Evolutionary conservation across 331 rosid genomes (phyloP).

Genomic region (Malus hybrid): DNA sequence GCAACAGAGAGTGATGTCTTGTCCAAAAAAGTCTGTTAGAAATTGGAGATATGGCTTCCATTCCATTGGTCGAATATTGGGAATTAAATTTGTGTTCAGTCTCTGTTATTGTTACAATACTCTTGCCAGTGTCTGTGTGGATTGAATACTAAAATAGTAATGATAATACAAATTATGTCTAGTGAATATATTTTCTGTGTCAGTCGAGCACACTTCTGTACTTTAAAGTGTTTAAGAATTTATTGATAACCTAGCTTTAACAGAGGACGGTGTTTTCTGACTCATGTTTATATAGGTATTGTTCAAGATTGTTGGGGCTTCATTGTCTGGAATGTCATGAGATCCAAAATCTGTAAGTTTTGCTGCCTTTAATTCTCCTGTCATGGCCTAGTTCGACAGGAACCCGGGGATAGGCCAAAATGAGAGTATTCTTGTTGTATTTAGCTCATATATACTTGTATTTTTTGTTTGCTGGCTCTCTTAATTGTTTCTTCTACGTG

Average conservation of each 20-base stretch:
- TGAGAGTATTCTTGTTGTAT: neutral
- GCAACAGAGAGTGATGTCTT: neutral
- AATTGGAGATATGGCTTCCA: neutral
- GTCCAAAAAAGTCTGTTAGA: neutral
- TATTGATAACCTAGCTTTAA: slow-evolving; percentile 1
- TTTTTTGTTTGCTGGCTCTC: slow-evolving; percentile 6
- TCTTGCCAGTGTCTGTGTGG: neutral
- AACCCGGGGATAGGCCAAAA: neutral
- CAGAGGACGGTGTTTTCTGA: slow-evolving; percentile 1
- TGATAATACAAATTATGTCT: neutral
- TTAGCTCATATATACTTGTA: neutral
- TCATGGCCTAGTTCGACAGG: neutral
- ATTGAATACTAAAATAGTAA: neutral
- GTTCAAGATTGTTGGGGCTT: slow-evolving; percentile 77
- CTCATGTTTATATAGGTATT: slow-evolving; percentile 46
- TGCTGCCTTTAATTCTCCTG: neutral
- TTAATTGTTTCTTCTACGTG: slow-evolving; percentile 20
- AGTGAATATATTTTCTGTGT: neutral
- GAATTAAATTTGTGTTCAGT: neutral
- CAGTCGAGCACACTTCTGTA: neutral
- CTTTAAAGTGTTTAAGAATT: neutral
- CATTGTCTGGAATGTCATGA: slow-evolving; percentile 65
- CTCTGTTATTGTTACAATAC: neutral
- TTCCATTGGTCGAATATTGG: neutral
- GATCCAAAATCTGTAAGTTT: slow-evolving; percentile 82